Evolutionary conservation across 306 rosid species (phyloP).

Genomic region (Sphenostylis stenocarpa): DNA sequence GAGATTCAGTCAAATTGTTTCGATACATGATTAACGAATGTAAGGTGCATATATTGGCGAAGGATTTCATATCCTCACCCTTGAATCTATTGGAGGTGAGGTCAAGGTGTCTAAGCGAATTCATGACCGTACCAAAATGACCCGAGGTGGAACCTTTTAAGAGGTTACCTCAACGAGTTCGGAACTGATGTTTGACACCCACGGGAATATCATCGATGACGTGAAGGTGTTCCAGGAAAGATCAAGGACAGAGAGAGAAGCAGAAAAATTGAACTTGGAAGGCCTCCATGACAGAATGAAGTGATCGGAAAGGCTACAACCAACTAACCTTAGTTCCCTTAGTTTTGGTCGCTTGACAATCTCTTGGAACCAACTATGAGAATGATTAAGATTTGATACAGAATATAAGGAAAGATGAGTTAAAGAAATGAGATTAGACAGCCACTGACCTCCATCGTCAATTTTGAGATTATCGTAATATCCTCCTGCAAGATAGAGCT

Average conservation of each 20-base stretch:
- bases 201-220: slow-evolving; percentile 16
- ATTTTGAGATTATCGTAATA: not conserved
- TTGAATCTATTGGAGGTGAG: not conserved
- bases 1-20: not conserved
- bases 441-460: slow-evolving; percentile 7
- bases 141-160: not conserved
- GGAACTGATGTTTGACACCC: slow-evolving; percentile 28
- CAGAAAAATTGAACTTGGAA: slow-evolving; percentile 8
- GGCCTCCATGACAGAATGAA: not conserved
- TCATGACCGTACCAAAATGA: slow-evolving; percentile 4
- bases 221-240: not conserved
- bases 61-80: not conserved
- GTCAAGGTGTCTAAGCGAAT: slow-evolving; percentile 16
- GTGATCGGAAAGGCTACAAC: slow-evolving; percentile 24
- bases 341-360: too few relatives aligned
- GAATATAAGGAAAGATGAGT: not conserved
- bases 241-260: slow-evolving; percentile 7
- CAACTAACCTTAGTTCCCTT: too few relatives aligned
- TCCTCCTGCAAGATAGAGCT: slow-evolving; percentile 23
- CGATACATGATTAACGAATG: fast-evolving
- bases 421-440: slow-evolving; percentile 34
- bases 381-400: too few relatives aligned
- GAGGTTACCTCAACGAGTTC: not conserved
- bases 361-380: too few relatives aligned
- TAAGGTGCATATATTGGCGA: slow-evolving; percentile 9